These are phyloP conservation scores for Xylariaceae sp. DNA, from an alignment of 2,329 filamentous ascomycete genomes.

Conservation along the genomic window DNA sequence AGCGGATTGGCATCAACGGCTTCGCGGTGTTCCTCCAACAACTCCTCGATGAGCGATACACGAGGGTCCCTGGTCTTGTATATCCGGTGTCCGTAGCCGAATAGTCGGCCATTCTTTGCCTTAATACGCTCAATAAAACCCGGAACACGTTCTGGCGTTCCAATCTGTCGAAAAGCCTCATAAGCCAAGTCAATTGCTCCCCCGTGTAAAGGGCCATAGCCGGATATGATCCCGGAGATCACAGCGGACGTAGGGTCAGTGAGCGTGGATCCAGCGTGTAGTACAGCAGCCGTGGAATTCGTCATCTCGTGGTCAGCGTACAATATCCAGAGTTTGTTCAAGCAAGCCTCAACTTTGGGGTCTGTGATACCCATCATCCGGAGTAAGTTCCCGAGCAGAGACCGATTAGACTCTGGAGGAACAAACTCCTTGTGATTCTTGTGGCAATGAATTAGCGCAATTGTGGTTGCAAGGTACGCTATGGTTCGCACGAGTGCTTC, in stretches of 20 bases:
- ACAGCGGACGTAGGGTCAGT: conserved; percentile 48
- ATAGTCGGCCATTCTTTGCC: conserved; percentile 44
- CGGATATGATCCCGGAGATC: conserved; percentile 43
- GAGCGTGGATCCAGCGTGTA: conserved; percentile 50
- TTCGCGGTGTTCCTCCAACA: conserved; percentile 27
- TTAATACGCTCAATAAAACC: conserved; percentile 45
- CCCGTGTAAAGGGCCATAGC: conserved; percentile 51
- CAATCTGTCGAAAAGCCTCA: conserved; percentile 43
- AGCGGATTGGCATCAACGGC: conserved; percentile 37
- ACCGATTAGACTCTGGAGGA: conserved; percentile 33
- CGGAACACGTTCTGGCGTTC: conserved; percentile 42
- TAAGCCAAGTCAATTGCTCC: conserved; percentile 54
- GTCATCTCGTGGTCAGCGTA: conserved; percentile 55
- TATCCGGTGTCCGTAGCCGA: conserved; percentile 40
- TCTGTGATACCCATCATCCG: conserved; percentile 48
- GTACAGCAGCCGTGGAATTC: conserved; percentile 48
- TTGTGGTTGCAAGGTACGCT: conserved; percentile 39
- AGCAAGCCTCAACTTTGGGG: conserved; percentile 35
- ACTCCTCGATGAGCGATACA: conserved; percentile 30
- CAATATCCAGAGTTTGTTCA: conserved; percentile 45
- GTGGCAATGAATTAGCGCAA: conserved; percentile 44
- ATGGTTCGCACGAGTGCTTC: conserved; percentile 41
- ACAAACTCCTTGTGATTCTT: conserved; percentile 41
- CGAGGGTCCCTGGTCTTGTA: conserved; percentile 35
- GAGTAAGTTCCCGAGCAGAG: conserved; percentile 49